phyloP scores from a whole-genome alignment of 768 basidiomycete genomes.

The Mycena indigotica region DNA sequence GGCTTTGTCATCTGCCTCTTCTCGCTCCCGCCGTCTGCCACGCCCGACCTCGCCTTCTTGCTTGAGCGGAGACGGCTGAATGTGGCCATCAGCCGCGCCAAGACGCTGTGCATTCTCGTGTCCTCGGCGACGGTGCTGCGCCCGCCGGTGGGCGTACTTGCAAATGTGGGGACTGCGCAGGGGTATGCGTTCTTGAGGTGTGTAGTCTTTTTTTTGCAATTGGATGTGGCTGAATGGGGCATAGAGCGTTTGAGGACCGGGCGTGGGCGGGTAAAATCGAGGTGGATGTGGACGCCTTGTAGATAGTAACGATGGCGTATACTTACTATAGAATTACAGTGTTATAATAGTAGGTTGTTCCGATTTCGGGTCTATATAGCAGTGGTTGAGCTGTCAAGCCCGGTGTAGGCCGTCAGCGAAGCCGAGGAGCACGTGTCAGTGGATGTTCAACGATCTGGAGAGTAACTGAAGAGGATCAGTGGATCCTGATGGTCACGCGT shows the following conservation, averaged over 20 bases:
- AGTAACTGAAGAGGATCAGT: no score
- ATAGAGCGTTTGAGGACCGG: slow-evolving; percentile 46
- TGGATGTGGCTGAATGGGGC: neutral
- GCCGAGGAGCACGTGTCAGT: no score
- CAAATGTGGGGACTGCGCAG: slow-evolving; percentile 46
- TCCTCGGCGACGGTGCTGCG: slow-evolving; percentile 46
- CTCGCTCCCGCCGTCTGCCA: slow-evolving; percentile 42
- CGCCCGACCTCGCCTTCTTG: slow-evolving; percentile 44
- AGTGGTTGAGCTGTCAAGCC: no score
- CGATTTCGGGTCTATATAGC: no score
- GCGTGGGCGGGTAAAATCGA: slow-evolving; percentile 47
- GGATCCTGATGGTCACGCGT: no score
- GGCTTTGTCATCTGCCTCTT: slow-evolving; percentile 56
- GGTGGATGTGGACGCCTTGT: slow-evolving; percentile 39
- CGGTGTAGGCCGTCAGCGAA: no score
- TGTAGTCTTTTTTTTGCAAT: neutral
- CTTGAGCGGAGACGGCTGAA: slow-evolving; percentile 52
- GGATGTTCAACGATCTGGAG: no score
- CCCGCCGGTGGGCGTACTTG: slow-evolving; percentile 46
- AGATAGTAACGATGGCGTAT: no score
- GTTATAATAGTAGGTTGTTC: no score
- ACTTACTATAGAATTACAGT: no score
- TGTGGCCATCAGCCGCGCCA: slow-evolving; percentile 56
- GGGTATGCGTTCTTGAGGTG: slow-evolving; percentile 48
- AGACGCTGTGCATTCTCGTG: slow-evolving; percentile 51